Base-by-base conservation (phyloP, 148 eudicot species). In the Tetragonia tetragonoides region DNA sequence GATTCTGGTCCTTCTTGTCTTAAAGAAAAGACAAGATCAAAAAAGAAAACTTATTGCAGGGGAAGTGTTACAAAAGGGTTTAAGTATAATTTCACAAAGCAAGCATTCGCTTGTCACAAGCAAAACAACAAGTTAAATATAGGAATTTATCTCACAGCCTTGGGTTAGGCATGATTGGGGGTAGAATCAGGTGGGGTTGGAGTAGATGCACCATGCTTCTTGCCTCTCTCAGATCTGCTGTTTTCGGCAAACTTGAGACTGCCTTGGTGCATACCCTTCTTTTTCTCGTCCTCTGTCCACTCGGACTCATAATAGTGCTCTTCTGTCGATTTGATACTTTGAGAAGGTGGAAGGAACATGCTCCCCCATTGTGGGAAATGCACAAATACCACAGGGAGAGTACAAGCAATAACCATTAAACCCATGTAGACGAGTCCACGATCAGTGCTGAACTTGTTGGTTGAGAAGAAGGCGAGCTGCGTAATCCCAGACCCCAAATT, bases 291-390 rank as follows among this genome's bases (percentile, higher is more conserved):
- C 46, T 80, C 78, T 3, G 21, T 67, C 65, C 79, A 84, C 78
- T 83, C 86, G 4, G 81, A 70, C 5, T 51, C 69, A 51, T 87
- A 87, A 44, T 87, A 87, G 17, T 65, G 7, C 70, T 84, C 89
- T 54, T 84, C 84, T 10, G 73, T 77, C 56, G 61, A 76, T 24
- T 82, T 83, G 34, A 28, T 28, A 28, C 1, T 1, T 28, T 28
- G 34, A 0, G 80, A 76, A 8, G 87, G 66, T 21, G 84, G 80
- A 9, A 77, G 44, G 62, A 86, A 86, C 89, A 84, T 84, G 74
- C 89, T 77, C n/a, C 89, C 89, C 89, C 89, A 86, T 68, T 86
- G 89, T 24, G 89, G 89, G 42, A 86, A 86, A 66, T 86, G 85
- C 34, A 86, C 81, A 28, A 83, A 18, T 16, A 80, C 75, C 34